Evolutionary conservation across 176 grass and related monocot species (phyloP), one percentile per base, ranked within the genome.

Genomic region (Phyllostachys edulis): DNA sequence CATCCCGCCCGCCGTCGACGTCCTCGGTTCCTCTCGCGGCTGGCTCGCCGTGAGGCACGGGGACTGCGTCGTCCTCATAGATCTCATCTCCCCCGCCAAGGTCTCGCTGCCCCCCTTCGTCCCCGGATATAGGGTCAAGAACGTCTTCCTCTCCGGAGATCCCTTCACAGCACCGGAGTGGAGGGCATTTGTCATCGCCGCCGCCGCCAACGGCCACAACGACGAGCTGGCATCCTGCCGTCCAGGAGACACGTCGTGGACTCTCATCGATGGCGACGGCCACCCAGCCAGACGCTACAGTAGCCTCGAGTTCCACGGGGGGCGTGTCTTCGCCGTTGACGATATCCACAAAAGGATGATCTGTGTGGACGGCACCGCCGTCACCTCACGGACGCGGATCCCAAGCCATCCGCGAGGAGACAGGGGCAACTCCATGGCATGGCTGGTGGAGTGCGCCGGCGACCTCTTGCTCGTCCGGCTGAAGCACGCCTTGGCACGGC

Each of bases 71-170:
- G 0, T 54, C 42, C 59, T 84, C 7, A 41, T 0, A 18, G 71
- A 84, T 9, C 81, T 21, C 14, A 10, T 42, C n/a, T 41, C 59
- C 14, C 14, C 12, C 60, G 32, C n/a, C 32, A 45, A 76, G 45
- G 14, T 66, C 32, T 26, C 60, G 1, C 71, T 75, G 56, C 71
- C 71, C 12, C 16, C 21, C 6, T 24, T 51, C 60, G 27, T 37
- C 40, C 5, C 55, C 7, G 7, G 4, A 6, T 73, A 23, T 69
- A 6, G 1, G 45, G 1, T 54, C 26, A 38, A 52, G 29, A 17
- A 39, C 21, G 15, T 75, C 29, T 84, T 83, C 45, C 82, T 84
- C 60, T 75, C 46, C n/a, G 82, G 15, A 32, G 81, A 84, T 18
- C 70, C 81, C 12, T 61, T 52, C 29, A 39, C 6, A 6, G 44